Conservation (phyloP, 805 yeast species). For the Zygosaccharomyces rouxii region DNA sequence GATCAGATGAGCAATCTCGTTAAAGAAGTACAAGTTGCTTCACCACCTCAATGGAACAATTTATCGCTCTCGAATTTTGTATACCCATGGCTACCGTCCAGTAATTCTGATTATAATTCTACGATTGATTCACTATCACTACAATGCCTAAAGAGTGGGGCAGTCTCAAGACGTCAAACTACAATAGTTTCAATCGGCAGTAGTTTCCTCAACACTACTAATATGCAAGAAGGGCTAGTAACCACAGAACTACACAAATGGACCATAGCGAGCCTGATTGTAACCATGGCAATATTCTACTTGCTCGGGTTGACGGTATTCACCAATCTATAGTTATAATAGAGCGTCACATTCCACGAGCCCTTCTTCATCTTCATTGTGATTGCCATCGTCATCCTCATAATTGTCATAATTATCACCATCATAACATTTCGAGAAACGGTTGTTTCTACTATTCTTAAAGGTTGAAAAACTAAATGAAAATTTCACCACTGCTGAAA, state of each 20-base stretch:
- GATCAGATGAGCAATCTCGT: conserved; percentile 6
- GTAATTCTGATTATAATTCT: background rate
- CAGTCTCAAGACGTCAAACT: background rate
- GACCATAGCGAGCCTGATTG: conserved; percentile 5
- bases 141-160: background rate
- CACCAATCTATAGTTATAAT: background rate
- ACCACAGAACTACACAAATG: conserved; percentile 5
- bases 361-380: background rate
- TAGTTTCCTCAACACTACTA: background rate
- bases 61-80: conserved; percentile 1
- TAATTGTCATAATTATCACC: background rate
- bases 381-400: background rate
- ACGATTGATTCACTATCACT: background rate
- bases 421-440: background rate
- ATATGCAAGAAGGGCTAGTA: background rate
- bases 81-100: background rate
- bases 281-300: conserved; percentile 5
- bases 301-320: conserved; percentile 7
- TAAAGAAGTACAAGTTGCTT: background rate
- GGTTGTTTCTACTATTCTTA: background rate
- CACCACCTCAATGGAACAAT: conserved; percentile 9
- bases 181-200: background rate
- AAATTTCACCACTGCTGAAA: conserved; percentile 5
- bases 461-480: conserved; percentile 3
- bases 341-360: conserved; percentile 1